Base-by-base conservation (phyloP, 2,329 filamentous ascomycete genomes). In the Aspergillus ustus region DNA sequence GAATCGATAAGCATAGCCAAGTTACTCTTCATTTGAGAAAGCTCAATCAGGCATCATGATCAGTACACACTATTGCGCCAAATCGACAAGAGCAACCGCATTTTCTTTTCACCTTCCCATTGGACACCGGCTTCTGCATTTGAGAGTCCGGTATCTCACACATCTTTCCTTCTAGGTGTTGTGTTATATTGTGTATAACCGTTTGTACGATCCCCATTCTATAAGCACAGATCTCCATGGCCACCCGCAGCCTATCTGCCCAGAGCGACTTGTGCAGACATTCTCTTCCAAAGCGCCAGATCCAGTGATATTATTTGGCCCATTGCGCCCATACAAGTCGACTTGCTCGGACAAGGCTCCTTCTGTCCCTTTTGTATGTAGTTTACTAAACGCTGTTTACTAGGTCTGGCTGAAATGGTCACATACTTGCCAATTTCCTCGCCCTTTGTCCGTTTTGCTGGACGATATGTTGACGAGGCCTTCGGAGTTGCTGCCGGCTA, bases 331-430 rank as follows among this genome's bases (percentile, higher is more conserved):
- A 29, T 37, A 5, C 28, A 28, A 25, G 20, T 45, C 9, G 40
- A 48, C 19, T n/a, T 17, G 34, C 31, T 22, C 19, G 25, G 48
- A 20, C 54, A 19, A 29, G 28, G 50, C 22, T 46, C 15, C 49
- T 58, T 13, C 15, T 40, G 13, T 40, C 15, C 4, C 34, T 13
- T 11, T 59, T 37, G 37, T 56, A 52, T 63, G 61, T 63, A 58
- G 46, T n/a, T 49, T 66, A 66, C 68, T 68, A 70, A 67, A 65
- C 57, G 73, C 53, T 54, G 22, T 22, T 52, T 63, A 59, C 44
- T 69, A 80, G 77, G 74, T 67, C 73, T 80, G 70, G 81, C 81
- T 46, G 82, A 84, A 68, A 83, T 84, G 81, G 78, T 81, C 20
- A 82, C 78, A 28, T 83, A 80, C 63, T 67, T 81, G 29, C 81